phyloP scores from a whole-genome alignment of 1,284 basidiomycete species.

The Leccinum ponderosum region DNA sequence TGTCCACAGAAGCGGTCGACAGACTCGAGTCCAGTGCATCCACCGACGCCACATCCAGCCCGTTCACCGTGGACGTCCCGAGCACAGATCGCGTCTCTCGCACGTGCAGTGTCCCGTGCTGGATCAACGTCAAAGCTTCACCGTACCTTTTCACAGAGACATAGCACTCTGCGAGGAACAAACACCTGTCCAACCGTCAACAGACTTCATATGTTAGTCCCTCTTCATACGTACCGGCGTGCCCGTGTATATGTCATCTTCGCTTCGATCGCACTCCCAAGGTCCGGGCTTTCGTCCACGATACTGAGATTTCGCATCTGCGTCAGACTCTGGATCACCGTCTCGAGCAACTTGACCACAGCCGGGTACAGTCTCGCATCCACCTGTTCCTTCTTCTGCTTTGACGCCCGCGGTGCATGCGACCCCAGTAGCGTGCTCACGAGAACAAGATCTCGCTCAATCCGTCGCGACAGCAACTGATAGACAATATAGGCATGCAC shows the following conservation, averaged over 20 bases:
- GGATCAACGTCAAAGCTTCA: slow-evolving; percentile 67
- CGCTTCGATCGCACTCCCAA: slow-evolving; percentile 76
- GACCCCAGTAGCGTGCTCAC: slow-evolving; percentile 60
- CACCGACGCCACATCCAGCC: too few species aligned
- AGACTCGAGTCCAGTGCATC: too few species aligned
- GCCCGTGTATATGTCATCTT: slow-evolving; percentile 75
- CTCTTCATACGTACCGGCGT: slow-evolving; percentile 51
- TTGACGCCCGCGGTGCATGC: slow-evolving; percentile 38
- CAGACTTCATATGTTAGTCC: neutral
- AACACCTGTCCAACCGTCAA: slow-evolving; percentile 45
- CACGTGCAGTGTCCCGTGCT: slow-evolving; percentile 67
- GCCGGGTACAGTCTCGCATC: slow-evolving; percentile 77
- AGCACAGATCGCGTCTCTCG: slow-evolving; percentile 64
- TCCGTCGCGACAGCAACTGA: slow-evolving; percentile 82
- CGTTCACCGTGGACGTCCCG: slow-evolving; percentile 33
- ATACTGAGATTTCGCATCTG: slow-evolving; percentile 83
- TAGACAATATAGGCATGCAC: slow-evolving; percentile 86
- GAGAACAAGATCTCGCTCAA: slow-evolving; percentile 86
- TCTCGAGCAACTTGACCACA: slow-evolving; percentile 85
- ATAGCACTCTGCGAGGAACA: slow-evolving; percentile 74
- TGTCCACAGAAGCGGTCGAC: too few species aligned
- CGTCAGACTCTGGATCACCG: slow-evolving; percentile 78
- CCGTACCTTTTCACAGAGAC: slow-evolving; percentile 67
- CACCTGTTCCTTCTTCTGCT: slow-evolving; percentile 51
- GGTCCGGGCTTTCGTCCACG: slow-evolving; percentile 85